Base-by-base conservation (phyloP, 306 rosid genomes). In the Trifolium pratense region DNA sequence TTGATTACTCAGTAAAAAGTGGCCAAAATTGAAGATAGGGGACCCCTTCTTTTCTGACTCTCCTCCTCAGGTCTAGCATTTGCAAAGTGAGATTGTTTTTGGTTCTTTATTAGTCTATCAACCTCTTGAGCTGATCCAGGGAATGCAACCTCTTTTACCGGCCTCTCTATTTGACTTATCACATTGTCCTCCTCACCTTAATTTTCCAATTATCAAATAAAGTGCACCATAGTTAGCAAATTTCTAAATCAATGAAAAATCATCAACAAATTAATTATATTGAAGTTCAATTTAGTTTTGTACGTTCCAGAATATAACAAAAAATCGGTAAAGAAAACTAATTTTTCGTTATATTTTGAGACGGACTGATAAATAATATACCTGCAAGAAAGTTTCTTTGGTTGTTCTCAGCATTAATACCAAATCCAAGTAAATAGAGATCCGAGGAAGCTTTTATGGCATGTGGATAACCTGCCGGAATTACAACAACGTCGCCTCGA, bases 381-480 rank as follows among this genome's bases (percentile, higher is more conserved):
- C 88, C 89, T 78, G 73, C 79, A 2, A 87, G 87, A 81, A 87
- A 87, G 77, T 71, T 75, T 52, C 87, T 84, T 15, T 31, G 15
- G 61, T 84, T 84, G 52, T 87, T 39, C 39, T 72, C 68, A 14
- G 76, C 91, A 20, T 84, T 82, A 67, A 87, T 51, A 56, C 76
- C 76, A 9, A 84, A 77, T 0, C 49, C 86, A 9, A 84, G 21
- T 1, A 87, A 60, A 13, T 25, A 31, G 11, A 82, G 56, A 8
- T 78, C 15, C 1, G 79, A 26, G 14, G 80, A 45, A 29, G 91
- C 86, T 6, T 60, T 60, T 36, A 80, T 0, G 4, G 82, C 65
- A 8, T 84, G n/a, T 5, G 87, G 91, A 56, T 80, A 66, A 69
- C 75, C 74, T 32, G 84, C 72, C 0, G 89, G 89, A 18, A 80